A percentile compares a stretch with the other conserved stretches of the same genome.
Evolutionary conservation across 257 asterid species (phyloP).

Genomic region (Apocynum venetum): DNA sequence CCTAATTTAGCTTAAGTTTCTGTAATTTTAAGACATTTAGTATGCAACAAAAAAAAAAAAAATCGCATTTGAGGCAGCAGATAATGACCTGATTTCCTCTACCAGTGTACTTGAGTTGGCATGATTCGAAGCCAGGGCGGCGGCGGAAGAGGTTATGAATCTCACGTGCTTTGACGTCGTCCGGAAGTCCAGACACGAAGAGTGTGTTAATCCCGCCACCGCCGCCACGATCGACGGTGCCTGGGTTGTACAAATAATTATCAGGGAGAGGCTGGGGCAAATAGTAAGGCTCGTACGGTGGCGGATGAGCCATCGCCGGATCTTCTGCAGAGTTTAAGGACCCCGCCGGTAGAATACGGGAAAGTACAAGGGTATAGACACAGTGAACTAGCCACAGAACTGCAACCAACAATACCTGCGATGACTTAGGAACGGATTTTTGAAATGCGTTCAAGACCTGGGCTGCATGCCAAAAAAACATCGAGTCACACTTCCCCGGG

Average conservation of each 20-base stretch:
- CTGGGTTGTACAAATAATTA: slow-evolving; percentile 29
- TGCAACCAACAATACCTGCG: too few relatives aligned
- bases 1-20: neutral
- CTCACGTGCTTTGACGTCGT: slow-evolving; percentile 97
- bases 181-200: slow-evolving; percentile 93
- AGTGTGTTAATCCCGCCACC: slow-evolving; percentile 65
- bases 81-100: slow-evolving; percentile 78
- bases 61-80: neutral
- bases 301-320: slow-evolving; percentile 46
- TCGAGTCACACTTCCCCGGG: too few relatives aligned
- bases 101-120: slow-evolving; percentile 97
- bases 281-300: slow-evolving; percentile 69
- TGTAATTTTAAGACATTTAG: neutral
- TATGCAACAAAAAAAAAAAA: neutral
- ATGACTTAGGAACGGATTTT: too few relatives aligned
- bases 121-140: slow-evolving; percentile 78
- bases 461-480: too few relatives aligned
- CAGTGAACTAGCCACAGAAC: too few relatives aligned
- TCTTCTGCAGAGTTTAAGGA: neutral
- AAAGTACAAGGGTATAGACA: neutral
- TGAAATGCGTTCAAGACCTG: too few relatives aligned
- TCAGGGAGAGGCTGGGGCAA: slow-evolving; percentile 44
- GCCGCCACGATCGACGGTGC: slow-evolving; percentile 19
- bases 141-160: slow-evolving; percentile 97
- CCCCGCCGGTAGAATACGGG: slow-evolving; percentile 5